Conservation (phyloP, 1,139 yeast species). For the Yamadazyma dendronema region DNA sequence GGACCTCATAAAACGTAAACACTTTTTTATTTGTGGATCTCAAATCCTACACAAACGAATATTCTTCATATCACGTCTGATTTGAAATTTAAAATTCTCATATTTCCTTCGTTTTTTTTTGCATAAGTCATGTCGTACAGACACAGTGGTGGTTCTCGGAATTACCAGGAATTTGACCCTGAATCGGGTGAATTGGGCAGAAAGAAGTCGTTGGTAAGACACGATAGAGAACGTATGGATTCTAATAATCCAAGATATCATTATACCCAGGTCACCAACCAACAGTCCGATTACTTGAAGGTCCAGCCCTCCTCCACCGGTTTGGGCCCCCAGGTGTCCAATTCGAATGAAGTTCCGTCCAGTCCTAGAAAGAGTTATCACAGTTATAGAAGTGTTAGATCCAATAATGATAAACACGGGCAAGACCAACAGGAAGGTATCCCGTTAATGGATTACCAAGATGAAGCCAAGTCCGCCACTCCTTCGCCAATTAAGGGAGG, state of each 20-base stretch:
- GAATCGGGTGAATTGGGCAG: conserved; percentile 51
- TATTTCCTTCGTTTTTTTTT: too few relatives aligned
- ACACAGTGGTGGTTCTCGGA: conserved; percentile 17
- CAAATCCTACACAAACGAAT: too few relatives aligned
- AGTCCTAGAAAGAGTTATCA: conserved; percentile 13
- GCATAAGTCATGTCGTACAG: conserved; percentile 18
- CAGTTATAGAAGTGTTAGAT: conserved; percentile 11
- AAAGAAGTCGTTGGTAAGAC: conserved; percentile 71
- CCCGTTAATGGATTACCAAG: conserved; percentile 41
- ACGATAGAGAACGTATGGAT: conserved; percentile 70
- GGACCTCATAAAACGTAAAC: too few relatives aligned
- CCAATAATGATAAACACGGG: conserved; percentile 1
- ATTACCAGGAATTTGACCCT: conserved; percentile 46
- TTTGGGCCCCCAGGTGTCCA: conserved; percentile 50
- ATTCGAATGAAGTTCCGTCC: conserved; percentile 6
- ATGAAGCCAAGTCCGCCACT: conserved; percentile 5
- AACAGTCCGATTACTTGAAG: conserved; percentile 58
- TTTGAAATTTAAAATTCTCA: too few relatives aligned
- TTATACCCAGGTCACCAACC: conserved; percentile 78
- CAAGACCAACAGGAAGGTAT: conserved; percentile 39
- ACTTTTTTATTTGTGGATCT: too few relatives aligned
- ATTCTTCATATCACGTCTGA: too few relatives aligned
- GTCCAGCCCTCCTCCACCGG: conserved; percentile 78
- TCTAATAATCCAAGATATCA: conserved; percentile 74
- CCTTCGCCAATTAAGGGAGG: conserved; percentile 32